A percentile compares a stretch with the other conserved stretches of the same genome.
phyloP scores from a whole-genome alignment of 1,139 yeast species.

The Kodamaea plutei region DNA sequence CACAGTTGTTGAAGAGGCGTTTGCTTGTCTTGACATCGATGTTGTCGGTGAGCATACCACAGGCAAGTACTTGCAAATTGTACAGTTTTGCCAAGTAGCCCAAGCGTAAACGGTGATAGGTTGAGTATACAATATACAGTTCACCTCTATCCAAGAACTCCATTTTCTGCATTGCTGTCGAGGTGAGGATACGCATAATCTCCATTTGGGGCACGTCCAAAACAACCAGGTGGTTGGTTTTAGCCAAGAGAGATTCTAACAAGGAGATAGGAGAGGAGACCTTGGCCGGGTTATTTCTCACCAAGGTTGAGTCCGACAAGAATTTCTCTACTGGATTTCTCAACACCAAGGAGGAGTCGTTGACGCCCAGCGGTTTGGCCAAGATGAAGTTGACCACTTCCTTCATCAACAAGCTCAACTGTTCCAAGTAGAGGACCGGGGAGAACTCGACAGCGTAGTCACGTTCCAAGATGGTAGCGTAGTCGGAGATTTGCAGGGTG shows the following conservation, averaged over 20 bases:
- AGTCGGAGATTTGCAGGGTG: conserved; percentile 17
- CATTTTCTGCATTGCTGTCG: conserved; percentile 37
- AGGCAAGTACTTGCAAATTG: conserved; percentile 39
- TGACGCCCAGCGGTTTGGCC: conserved; percentile 6
- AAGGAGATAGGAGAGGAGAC: background rate
- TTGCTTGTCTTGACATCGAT: conserved; percentile 31
- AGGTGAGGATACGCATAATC: conserved; percentile 28
- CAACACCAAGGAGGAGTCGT: background rate
- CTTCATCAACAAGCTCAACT: conserved; percentile 37
- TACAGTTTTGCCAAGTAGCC: conserved; percentile 41
- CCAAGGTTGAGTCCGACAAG: background rate
- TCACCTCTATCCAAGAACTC: conserved; percentile 45
- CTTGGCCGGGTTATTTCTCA: background rate
- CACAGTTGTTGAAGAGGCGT: conserved; percentile 35
- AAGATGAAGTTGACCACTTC: conserved; percentile 29
- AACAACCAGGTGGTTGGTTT: background rate
- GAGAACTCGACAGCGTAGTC: conserved; percentile 31
- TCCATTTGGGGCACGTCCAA: conserved; percentile 11
- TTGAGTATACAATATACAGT: conserved; percentile 41
- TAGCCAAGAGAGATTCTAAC: background rate
- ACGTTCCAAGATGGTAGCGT: conserved; percentile 24
- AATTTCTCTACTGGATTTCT: background rate
- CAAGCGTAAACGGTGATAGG: conserved; percentile 33
- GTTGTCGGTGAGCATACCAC: conserved; percentile 41
- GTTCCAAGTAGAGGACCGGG: conserved; percentile 45